These are phyloP conservation scores for Telopea speciosissima DNA, from an alignment of 177 flowering plant genomes.

Conservation along the genomic window DNA sequence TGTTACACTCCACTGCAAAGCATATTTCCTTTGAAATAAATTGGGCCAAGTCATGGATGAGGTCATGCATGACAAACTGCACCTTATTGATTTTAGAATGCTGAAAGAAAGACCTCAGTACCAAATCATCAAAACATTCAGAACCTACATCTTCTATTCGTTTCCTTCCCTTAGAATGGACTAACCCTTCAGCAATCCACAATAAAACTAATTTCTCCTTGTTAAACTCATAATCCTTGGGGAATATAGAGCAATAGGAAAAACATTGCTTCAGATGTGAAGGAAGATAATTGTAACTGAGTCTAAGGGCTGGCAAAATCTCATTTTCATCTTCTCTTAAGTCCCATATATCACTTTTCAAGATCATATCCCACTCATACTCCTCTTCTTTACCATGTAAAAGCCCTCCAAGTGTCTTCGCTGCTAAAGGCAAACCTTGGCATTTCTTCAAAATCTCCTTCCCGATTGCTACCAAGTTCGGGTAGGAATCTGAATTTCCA, in stretches of 20 bases:
- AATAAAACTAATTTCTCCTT: not conserved
- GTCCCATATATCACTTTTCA: not conserved
- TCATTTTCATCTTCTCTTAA: not conserved
- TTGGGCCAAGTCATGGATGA: not conserved
- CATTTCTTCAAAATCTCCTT: too few species aligned
- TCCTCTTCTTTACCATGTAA: not conserved
- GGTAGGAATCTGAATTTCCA: too few species aligned
- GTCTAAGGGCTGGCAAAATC: not conserved
- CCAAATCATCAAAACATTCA: not conserved
- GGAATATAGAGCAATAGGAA: slow-evolving; percentile 5
- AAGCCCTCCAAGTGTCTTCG: too few species aligned
- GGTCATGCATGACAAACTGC: not conserved
- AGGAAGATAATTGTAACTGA: slow-evolving; percentile 3
- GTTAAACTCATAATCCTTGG: slow-evolving; percentile 1
- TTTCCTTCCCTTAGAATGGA: not conserved
- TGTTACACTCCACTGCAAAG: not conserved
- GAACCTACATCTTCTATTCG: not conserved
- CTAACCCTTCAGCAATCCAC: slow-evolving; percentile 1
- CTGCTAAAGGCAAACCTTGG: too few species aligned
- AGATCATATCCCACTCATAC: not conserved
- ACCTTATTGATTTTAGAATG: not conserved
- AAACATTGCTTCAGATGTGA: slow-evolving; percentile 3
- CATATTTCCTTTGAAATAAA: not conserved
- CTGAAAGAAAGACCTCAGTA: not conserved
- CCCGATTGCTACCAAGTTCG: too few species aligned